Evolutionary conservation across 345 rosid species (phyloP).

Genomic region (Schrenkiella parvula): DNA sequence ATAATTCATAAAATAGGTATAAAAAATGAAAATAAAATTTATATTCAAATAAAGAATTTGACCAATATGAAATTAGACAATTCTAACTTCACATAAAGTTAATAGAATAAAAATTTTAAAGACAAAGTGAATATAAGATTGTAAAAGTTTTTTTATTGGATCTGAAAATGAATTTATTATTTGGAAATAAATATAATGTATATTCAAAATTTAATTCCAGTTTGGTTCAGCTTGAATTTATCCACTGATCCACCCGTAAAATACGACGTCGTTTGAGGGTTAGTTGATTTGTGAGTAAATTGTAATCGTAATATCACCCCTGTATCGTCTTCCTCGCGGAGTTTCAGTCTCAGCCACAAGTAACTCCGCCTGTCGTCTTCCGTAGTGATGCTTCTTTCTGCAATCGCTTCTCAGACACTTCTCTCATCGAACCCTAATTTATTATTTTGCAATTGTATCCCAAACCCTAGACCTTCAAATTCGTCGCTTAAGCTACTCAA

Average conservation of each 20-base stretch:
- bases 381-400: conserved; percentile 56
- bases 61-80: too few relatives aligned
- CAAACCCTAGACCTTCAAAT: conserved; percentile 21
- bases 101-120: too few relatives aligned
- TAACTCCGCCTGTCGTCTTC: conserved; percentile 13
- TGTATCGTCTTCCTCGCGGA: conserved; percentile 18
- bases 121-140: too few relatives aligned
- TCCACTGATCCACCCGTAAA: not conserved
- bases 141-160: too few relatives aligned
- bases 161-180: too few relatives aligned
- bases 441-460: conserved; percentile 21
- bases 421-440: conserved; percentile 28
- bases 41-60: too few relatives aligned
- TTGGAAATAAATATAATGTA: too few relatives aligned
- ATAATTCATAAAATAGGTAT: too few relatives aligned
- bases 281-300: not conserved
- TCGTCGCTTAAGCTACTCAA: conserved; percentile 36
- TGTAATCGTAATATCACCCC: conserved; percentile 1
- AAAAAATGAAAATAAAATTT: too few relatives aligned
- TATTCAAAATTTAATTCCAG: too few relatives aligned
- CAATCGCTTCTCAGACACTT: conserved; percentile 37
- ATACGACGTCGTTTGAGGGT: not conserved
- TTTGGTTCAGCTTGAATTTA: too few relatives aligned
- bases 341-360: conserved; percentile 36
- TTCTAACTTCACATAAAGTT: too few relatives aligned